These are phyloP conservation scores for Aspergillus cristatus DNA, from an alignment of 495 filamentous ascomycete genomes.

Conservation along the genomic window DNA sequence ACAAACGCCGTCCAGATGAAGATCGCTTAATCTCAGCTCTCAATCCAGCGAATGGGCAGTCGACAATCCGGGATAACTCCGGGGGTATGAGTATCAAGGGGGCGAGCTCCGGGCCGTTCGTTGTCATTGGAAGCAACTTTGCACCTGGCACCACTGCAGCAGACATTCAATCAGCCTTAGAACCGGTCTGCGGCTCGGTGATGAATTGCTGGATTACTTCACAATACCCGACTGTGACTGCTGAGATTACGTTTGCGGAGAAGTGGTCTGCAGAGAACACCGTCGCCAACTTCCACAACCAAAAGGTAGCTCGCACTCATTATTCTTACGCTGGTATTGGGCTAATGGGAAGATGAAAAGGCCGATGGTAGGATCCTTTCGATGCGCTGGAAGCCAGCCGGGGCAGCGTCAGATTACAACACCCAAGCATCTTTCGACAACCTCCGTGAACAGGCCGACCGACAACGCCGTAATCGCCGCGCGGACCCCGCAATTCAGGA, in stretches of 20 bases:
- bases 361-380: conserved; percentile 78
- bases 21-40: conserved; percentile 30
- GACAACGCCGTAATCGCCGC: conserved; percentile 33
- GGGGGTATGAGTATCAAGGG: conserved; percentile 70
- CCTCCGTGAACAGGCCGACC: conserved; percentile 40
- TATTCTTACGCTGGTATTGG: not conserved
- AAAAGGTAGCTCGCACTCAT: conserved; percentile 49
- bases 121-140: conserved; percentile 84
- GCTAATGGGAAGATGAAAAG: conserved; percentile 34
- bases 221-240: conserved; percentile 67
- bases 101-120: conserved; percentile 60
- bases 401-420: conserved; percentile 15
- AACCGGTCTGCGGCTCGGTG: conserved; percentile 60
- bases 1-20: conserved; percentile 29
- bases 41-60: conserved; percentile 17
- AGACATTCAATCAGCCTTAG: conserved; percentile 84
- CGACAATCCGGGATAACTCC: conserved; percentile 16
- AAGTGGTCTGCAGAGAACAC: conserved; percentile 70
- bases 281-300: conserved; percentile 76
- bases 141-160: conserved; percentile 87
- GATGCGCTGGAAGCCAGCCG: conserved; percentile 58
- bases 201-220: conserved; percentile 62
- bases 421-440: conserved; percentile 26
- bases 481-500: conserved; percentile 46
- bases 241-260: conserved; percentile 73